Evolutionary conservation across 306 rosid species (phyloP).

Genomic region (Oemleria cerasiformis): DNA sequence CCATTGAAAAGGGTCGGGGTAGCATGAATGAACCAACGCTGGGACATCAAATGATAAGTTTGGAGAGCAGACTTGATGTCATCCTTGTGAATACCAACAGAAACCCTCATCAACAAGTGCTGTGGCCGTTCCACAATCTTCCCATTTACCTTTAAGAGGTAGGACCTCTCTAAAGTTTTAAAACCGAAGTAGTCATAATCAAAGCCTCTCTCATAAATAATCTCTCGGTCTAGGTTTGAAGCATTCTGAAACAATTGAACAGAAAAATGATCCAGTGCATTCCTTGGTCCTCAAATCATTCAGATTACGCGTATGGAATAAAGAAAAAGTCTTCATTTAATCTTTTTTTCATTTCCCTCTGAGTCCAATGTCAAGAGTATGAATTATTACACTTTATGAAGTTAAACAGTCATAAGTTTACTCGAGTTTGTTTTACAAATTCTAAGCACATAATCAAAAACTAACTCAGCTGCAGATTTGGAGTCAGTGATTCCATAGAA

Average conservation of each 20-base stretch:
- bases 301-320: too few relatives aligned
- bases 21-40: constrained; percentile 96
- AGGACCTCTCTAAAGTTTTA: constrained; percentile 96
- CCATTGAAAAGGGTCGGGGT: constrained; percentile 96
- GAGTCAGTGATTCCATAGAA: too few relatives aligned
- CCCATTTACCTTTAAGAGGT: constrained; percentile 78
- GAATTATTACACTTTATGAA: background rate
- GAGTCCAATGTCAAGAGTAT: background rate
- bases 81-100: constrained; percentile 96
- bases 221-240: constrained; percentile 84
- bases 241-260: constrained; percentile 56
- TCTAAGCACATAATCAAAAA: background rate
- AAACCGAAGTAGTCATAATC: constrained; percentile 95
- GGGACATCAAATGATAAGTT: constrained; percentile 93
- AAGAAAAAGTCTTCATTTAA: too few relatives aligned
- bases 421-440: background rate
- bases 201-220: constrained; percentile 90
- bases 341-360: background rate
- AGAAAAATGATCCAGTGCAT: background rate
- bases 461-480: background rate
- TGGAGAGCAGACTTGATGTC: constrained; percentile 73
- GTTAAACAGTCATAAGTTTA: background rate
- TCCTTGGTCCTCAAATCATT: background rate
- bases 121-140: constrained; percentile 91
- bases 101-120: constrained; percentile 96